Percentiles rank a stretch among this genome's conserved stretches.
These are phyloP conservation scores for Fomitopsis betulina DNA, from an alignment of 1,284 basidiomycete species.

Conservation along the genomic window DNA sequence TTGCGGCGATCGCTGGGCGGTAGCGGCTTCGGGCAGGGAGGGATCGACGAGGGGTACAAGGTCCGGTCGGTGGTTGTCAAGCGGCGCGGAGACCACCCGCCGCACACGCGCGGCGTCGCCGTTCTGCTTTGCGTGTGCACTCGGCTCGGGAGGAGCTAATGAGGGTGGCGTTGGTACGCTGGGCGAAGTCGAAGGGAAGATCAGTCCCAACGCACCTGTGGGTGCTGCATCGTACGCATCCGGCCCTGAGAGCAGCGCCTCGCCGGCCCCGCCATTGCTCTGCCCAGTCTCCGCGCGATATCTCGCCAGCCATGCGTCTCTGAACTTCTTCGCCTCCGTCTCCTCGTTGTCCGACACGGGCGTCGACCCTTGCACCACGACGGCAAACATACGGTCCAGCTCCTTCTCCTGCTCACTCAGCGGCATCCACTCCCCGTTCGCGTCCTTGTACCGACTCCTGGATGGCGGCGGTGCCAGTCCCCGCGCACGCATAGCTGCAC, in stretches of 20 bases:
- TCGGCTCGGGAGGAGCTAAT: background rate
- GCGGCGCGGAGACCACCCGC: background rate
- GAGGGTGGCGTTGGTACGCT: background rate
- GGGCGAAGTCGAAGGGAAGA: too few relatives aligned
- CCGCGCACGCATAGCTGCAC: conserved; percentile 26
- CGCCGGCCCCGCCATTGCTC: background rate
- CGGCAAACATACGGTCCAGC: conserved; percentile 22
- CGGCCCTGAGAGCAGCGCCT: background rate
- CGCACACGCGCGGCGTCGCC: background rate
- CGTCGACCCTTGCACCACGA: conserved; percentile 13
- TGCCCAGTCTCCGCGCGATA: conserved; percentile 8
- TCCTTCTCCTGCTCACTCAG: conserved; percentile 30
- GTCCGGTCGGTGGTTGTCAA: background rate
- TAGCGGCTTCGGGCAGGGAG: background rate
- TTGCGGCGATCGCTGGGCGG: background rate
- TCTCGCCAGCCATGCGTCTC: conserved; percentile 26
- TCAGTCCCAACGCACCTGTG: background rate
- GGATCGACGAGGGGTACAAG: background rate
- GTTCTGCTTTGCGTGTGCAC: background rate
- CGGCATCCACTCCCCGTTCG: conserved; percentile 18
- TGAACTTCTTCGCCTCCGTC: conserved; percentile 26
- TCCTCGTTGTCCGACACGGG: conserved; percentile 9
- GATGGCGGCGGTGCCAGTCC: conserved; percentile 23
- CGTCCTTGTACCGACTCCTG: conserved; percentile 11
- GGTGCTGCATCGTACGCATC: background rate